Evolutionary conservation across 2,329 filamentous ascomycete genomes (phyloP), one percentile per base, ranked within the genome.

Genomic region (Nemania sp.): DNA sequence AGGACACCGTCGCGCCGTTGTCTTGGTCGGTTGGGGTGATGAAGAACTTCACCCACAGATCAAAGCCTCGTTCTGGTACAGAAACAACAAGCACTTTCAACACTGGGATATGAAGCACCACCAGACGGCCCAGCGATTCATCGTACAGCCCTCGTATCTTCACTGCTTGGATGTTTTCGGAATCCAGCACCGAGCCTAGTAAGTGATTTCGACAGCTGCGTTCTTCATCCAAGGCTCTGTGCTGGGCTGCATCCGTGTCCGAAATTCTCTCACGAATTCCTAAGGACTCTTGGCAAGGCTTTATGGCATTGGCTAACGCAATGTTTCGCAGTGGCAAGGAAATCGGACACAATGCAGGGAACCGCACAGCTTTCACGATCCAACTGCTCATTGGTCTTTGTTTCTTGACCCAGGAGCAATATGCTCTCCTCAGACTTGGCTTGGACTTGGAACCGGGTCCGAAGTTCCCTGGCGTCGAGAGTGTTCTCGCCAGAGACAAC

Each of bases 271-370:
- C 17, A 35, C 18, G 11, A 21, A 13, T 5, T 39, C 1, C 12
- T 20, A 7, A 42, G 18, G 25, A 29, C 3, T 29, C 25, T n/a
- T n/a, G n/a, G n/a, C 4, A 29, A 29, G 25, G 25, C 25, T 29
- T 7, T 7, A 15, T 15, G 6, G 2, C 5, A 1, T 42, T 40
- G 17, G 48, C 53, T 60, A 21, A 56, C 34, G 2, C 25, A 7
- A 29, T 32, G 12, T 46, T 12, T 12, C n/a, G 18, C 45, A 63
- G 49, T 6, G 61, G 45, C 7, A 51, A 45, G 7, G 61, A 64
- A 18, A 54, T 65, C 46, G 58, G 43, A 2, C 20, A 64, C 29
- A 65, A 65, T n/a, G 46, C 61, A 2, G 64, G 64, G 5, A 65
- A 65, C n/a, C n/a, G 18, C 18, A 57, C 64, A 1, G 62, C 61